Evolutionary conservation across 169 alveolate genomes (phyloP).

Genomic region (Babesia ovata): DNA sequence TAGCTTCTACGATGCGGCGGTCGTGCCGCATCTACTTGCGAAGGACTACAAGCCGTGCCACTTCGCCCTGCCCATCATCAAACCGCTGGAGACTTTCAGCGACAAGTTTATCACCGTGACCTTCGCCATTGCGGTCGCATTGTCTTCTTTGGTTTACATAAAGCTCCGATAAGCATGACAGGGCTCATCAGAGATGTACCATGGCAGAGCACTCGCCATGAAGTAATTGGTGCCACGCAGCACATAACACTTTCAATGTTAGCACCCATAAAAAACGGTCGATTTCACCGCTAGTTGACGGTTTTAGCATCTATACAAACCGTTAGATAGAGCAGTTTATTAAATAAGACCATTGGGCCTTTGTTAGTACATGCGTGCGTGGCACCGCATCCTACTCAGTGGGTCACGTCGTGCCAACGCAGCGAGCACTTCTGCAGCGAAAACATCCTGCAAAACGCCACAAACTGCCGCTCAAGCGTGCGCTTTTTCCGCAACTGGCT

Average conservation of each 20-base stretch:
- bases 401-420: slow-evolving; percentile 59
- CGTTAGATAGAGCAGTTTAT: background rate
- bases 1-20: slow-evolving; percentile 29
- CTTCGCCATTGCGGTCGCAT: background rate
- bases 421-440: slow-evolving; percentile 60
- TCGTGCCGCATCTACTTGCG: slow-evolving; percentile 8
- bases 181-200: no score
- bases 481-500: slow-evolving; percentile 43
- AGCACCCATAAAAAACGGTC: no score
- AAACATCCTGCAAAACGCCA: slow-evolving; percentile 46
- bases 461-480: slow-evolving; percentile 56
- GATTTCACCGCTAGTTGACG: no score
- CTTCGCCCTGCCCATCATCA: background rate
- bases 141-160: background rate
- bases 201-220: no score
- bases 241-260: no score
- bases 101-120: slow-evolving; percentile 2
- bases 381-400: background rate
- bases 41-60: slow-evolving; percentile 20
- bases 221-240: no score
- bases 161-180: background rate
- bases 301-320: no score
- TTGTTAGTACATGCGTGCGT: background rate
- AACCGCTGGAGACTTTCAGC: background rate
- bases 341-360: background rate